Conservation (phyloP, 495 filamentous ascomycete species). For the Cetradonia linearis region DNA sequence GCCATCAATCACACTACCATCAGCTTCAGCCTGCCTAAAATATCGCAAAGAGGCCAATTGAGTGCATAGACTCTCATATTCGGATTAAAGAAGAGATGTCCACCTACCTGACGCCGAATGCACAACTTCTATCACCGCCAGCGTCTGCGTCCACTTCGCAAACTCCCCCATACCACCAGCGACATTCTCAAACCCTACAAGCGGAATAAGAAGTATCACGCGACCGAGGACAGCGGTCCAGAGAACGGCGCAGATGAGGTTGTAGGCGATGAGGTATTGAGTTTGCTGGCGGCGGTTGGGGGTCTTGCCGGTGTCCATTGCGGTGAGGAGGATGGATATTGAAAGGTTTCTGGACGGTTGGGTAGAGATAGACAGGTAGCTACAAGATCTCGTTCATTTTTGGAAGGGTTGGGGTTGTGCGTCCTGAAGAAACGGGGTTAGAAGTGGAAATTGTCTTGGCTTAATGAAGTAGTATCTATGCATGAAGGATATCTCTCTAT, state of each 20-base stretch:
- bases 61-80: neutral
- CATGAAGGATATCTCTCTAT: neutral
- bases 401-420: neutral
- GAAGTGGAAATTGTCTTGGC: neutral
- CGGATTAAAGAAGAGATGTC: neutral
- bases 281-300: conserved; percentile 16
- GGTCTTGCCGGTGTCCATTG: conserved; percentile 18
- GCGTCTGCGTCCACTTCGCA: conserved; percentile 68
- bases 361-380: neutral
- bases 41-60: neutral
- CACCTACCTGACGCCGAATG: conserved; percentile 59
- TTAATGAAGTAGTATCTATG: neutral
- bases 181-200: conserved; percentile 42
- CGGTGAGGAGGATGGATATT: neutral
- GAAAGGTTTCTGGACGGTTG: neutral
- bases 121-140: conserved; percentile 70
- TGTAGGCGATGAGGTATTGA: conserved; percentile 73
- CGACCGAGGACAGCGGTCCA: conserved; percentile 66
- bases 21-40: neutral
- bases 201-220: conserved; percentile 38
- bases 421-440: neutral
- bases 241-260: conserved; percentile 58
- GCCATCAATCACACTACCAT: conserved; percentile 9
- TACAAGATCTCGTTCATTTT: neutral
- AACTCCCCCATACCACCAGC: conserved; percentile 50